These are phyloP conservation scores for Phtheirospermum japonicum DNA, from an alignment of 257 asterid species.

Conservation along the genomic window DNA sequence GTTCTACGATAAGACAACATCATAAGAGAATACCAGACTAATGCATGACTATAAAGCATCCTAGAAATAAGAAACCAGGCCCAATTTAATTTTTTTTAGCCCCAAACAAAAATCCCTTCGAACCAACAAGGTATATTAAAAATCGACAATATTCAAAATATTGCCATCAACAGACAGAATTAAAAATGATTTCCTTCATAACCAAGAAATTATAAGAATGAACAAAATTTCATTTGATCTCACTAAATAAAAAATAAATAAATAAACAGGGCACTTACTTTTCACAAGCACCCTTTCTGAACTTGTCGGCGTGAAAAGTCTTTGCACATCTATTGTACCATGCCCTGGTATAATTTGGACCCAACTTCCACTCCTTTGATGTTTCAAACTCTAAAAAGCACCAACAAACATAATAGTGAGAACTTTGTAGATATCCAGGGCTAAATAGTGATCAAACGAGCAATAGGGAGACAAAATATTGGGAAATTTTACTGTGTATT, in stretches of 20 bases:
- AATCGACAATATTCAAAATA: too few relatives aligned
- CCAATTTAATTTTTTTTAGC: neutral
- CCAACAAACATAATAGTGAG: slow-evolving; percentile 18
- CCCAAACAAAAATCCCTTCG: neutral
- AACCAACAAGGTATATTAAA: neutral
- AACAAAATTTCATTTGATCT: neutral
- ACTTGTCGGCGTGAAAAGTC: slow-evolving; percentile 74
- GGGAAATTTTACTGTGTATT: too few relatives aligned
- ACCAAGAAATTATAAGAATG: neutral
- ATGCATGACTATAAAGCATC: neutral
- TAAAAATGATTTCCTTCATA: neutral
- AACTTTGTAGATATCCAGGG: neutral
- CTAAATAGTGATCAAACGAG: neutral
- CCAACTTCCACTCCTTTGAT: slow-evolving; percentile 98
- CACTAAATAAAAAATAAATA: neutral
- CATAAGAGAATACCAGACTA: too few relatives aligned
- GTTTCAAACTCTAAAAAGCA: slow-evolving; percentile 78
- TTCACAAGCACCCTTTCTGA: slow-evolving; percentile 86
- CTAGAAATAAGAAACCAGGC: neutral
- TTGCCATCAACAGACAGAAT: neutral
- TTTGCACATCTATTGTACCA: slow-evolving; percentile 96
- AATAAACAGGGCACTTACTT: slow-evolving; percentile 53
- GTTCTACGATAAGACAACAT: too few relatives aligned
- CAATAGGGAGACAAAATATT: neutral
- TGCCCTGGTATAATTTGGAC: slow-evolving; percentile 70